Evolutionary conservation across 495 filamentous ascomycete genomes (phyloP).

Genomic region (Xylaria curta): DNA sequence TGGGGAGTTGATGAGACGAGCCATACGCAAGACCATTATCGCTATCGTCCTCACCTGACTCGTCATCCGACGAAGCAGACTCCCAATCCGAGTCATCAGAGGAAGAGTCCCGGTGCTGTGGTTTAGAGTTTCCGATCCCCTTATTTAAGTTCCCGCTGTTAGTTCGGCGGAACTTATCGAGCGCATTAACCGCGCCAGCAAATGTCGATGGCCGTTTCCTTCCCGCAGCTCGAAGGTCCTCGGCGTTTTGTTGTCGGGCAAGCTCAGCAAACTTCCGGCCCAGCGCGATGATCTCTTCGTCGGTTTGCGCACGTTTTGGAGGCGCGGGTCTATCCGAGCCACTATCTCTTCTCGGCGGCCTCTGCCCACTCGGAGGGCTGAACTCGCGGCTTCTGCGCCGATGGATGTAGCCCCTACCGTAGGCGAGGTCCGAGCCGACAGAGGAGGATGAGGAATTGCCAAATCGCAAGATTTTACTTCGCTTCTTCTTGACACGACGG

Average conservation of each 20-base stretch:
- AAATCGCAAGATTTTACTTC: constrained; percentile 49
- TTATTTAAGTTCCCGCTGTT: constrained; percentile 41
- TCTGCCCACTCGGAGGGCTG: constrained; percentile 27
- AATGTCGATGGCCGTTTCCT: constrained; percentile 47
- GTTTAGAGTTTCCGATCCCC: constrained; percentile 49
- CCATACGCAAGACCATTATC: constrained; percentile 57
- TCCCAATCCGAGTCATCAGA: constrained; percentile 53
- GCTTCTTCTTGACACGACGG: constrained; percentile 47
- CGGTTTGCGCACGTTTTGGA: constrained; percentile 46
- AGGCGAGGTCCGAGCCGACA: constrained; percentile 60
- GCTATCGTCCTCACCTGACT: constrained; percentile 42
- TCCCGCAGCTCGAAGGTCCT: constrained; percentile 50
- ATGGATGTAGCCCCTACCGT: constrained; percentile 60
- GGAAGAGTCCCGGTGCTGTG: constrained; percentile 35
- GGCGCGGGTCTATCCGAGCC: constrained; percentile 28
- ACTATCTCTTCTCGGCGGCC: not conserved
- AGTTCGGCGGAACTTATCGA: constrained; percentile 46
- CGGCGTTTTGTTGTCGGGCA: constrained; percentile 49
- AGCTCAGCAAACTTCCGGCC: constrained; percentile 54
- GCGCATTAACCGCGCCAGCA: constrained; percentile 43
- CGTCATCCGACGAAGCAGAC: constrained; percentile 52
- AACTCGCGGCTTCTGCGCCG: constrained; percentile 41
- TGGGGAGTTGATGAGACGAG: constrained; percentile 35
- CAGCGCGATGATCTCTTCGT: constrained; percentile 57
- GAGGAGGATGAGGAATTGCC: constrained; percentile 57